phyloP scores from a whole-genome alignment of 805 yeast genomes.

The Clavispora santaluciae region DNA sequence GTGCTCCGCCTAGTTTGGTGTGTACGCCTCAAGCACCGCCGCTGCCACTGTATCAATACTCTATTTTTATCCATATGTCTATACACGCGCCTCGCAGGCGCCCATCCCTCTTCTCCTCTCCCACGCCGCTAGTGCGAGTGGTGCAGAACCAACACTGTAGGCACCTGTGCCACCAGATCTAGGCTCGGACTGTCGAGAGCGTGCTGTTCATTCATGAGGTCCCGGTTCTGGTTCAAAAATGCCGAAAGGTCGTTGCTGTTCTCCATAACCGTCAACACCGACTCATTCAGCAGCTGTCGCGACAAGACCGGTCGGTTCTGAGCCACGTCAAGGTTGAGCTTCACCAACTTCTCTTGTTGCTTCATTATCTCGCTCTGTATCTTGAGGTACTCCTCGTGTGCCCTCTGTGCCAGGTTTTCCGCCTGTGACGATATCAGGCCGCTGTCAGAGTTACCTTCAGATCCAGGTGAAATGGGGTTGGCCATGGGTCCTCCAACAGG shows the following conservation, averaged over 20 bases:
- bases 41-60: too few relatives aligned
- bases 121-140: conserved; percentile 3
- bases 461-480: not conserved
- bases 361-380: conserved; percentile 34
- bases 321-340: conserved; percentile 9
- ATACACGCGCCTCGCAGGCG: too few relatives aligned
- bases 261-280: conserved; percentile 11
- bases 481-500: not conserved
- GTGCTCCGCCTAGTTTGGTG: too few relatives aligned
- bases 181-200: not conserved
- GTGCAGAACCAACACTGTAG: conserved; percentile 13
- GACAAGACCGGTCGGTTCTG: conserved; percentile 10
- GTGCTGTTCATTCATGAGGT: conserved; percentile 5
- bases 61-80: too few relatives aligned
- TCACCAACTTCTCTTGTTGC: conserved; percentile 33
- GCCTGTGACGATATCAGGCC: conserved; percentile 2
- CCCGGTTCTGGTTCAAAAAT: conserved; percentile 13
- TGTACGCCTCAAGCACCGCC: too few relatives aligned
- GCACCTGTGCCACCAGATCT: conserved; percentile 9
- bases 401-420: conserved; percentile 11
- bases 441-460: not conserved
- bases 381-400: conserved; percentile 33
- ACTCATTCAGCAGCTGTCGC: conserved; percentile 13
- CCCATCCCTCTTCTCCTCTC: too few relatives aligned
- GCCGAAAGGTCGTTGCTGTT: conserved; percentile 7